Evolutionary conservation across 176 grass and related monocot species (phyloP), one percentile per base, ranked within the genome.

Genomic region (Lolium multiflorum): DNA sequence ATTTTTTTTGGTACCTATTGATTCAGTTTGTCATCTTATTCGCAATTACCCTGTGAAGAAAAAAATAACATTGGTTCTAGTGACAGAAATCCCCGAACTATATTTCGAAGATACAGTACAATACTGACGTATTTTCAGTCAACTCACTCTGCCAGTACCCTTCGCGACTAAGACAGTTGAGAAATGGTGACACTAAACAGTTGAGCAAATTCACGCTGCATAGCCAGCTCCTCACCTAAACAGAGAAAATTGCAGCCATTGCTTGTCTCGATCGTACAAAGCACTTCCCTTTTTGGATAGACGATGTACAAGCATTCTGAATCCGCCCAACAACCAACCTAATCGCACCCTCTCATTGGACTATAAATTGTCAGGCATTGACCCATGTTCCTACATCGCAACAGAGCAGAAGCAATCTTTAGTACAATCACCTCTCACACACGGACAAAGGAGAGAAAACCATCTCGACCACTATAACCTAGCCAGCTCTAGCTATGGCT

Each of bases 361-460:
- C 51, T 75, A 84, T 84, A 84, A 52, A 84, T 38, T 11, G 3
- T 57, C 58, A 24, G 43, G 2, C 4, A 51, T 61, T 76, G 57
- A 16, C 57, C 57, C 44, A 28, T 76, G 71, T 38, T 38, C 57
- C 6, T n/a, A 17, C 38, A 43, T 57, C 18, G 25, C 71, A 76
- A 47, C 57, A 22, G 56, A 76, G 46, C 41, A 46, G 44, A 56
- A 54, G 18, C 22, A 73, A 25, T 2, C 28, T 14, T 35, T 35
- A 35, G 31, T 71, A 18, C 47, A 54, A 52, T 15, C 28, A 56
- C 11, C 51, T 22, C 12, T 6, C 28, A 56, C 3, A 15, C 28
- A 10, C 28, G 41, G 7, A 43, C 41, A 43, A 0, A 35, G 31
- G 16, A 43, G 37, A 41, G 38, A 21, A 7, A 37, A 5, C 71